Evolutionary conservation across 495 filamentous ascomycete species (phyloP), one percentile per base, ranked within the genome.

Genomic region (Aspergillus kassunensis): DNA sequence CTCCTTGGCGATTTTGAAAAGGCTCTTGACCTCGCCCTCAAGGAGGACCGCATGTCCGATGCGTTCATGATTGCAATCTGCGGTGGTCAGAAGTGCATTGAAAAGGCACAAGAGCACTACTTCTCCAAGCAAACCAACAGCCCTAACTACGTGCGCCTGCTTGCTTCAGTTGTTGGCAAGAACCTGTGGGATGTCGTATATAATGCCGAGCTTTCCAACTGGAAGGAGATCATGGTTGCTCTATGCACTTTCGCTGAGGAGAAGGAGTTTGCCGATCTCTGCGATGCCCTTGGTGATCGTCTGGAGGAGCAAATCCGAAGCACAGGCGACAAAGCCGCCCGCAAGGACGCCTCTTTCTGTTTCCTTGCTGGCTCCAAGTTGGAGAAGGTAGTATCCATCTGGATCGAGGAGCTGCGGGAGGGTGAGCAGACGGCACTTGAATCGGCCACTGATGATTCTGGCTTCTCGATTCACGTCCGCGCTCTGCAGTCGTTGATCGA

Each of bases 41-140:
- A 88, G 57, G 91, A 97, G 64, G 83, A 89, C 48, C 81, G 91
- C 33, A 82, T 97, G 67, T 90, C 93, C 0, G 93, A 99, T 72
- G 93, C 93, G 33, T 96, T 99, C 68, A 95, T 97, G 76, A 90
- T 99, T 62, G 93, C 93, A 29, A 96, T 97, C 60, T 97, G 91
- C 62, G 92, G 93, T 47, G 92, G 95, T 34, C 90, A 93, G 64
- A 87, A 89, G 49, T 88, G 95, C 56, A 87, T 97, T 27, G 91
- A 95, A 49, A 96, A 95, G 72, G 91, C 93, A 3, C 95, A 97
- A 64, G 83, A 86, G 41, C 81, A 90, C 31, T 99, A 97, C 67
- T 86, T 99, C 55, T 86, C 86, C 19, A 84, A 90, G 59, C 90
- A 89, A 62, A 73, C 80, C 6, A 81, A 83, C 51, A 86, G 83